These are phyloP conservation scores for Hawksworthiomyces lignivorus DNA, from an alignment of 2,329 filamentous ascomycete species.

Conservation along the genomic window DNA sequence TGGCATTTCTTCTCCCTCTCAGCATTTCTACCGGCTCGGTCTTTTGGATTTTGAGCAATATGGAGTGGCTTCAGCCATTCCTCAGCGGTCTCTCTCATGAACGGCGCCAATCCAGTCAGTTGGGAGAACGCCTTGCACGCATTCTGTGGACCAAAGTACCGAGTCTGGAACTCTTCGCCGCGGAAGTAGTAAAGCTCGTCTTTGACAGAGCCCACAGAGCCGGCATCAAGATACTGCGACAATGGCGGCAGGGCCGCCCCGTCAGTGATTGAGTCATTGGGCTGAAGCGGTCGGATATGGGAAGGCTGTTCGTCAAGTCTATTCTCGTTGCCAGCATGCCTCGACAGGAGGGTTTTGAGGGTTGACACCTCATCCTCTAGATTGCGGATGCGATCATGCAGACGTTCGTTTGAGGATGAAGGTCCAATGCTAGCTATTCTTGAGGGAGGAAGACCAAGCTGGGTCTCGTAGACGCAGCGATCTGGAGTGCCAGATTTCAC, in stretches of 20 bases:
- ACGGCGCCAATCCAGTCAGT: slow-evolving; percentile 48
- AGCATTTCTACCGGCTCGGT: slow-evolving; percentile 47
- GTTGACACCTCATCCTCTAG: too few species aligned
- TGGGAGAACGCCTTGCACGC: slow-evolving; percentile 50
- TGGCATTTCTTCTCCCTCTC: slow-evolving; percentile 43
- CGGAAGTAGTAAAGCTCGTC: slow-evolving; percentile 51
- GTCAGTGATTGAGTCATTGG: too few species aligned
- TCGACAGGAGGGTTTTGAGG: too few species aligned
- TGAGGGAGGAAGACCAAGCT: slow-evolving; percentile 30
- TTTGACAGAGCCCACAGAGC: too few species aligned
- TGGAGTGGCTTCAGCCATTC: slow-evolving; percentile 54
- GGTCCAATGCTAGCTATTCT: too few species aligned
- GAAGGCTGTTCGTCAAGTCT: too few species aligned
- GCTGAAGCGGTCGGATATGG: too few species aligned
- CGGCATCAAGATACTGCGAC: too few species aligned
- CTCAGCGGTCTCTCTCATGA: slow-evolving; percentile 56
- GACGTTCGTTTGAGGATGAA: too few species aligned
- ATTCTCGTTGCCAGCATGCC: too few species aligned
- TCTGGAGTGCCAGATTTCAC: slow-evolving; percentile 55
- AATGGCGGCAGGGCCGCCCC: too few species aligned
- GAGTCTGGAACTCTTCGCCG: slow-evolving; percentile 51
- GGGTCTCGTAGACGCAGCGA: slow-evolving; percentile 52
- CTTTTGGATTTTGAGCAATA: slow-evolving; percentile 43
- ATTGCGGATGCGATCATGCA: too few species aligned
- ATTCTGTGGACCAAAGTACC: slow-evolving; percentile 54